Evolutionary conservation across 345 rosid species (phyloP).

Genomic region (Alliaria petiolata): DNA sequence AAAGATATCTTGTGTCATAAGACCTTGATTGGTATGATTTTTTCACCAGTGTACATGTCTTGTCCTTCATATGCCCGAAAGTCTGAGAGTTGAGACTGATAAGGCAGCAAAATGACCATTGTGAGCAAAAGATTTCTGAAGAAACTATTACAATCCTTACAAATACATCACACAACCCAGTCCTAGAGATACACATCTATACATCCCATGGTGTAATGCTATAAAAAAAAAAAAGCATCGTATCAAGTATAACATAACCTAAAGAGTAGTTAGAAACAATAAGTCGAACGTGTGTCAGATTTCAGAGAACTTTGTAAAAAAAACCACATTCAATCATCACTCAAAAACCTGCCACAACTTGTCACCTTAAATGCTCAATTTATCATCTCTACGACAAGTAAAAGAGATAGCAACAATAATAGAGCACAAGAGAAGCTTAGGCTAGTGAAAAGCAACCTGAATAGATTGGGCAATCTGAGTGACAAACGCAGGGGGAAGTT

Average conservation of each 20-base stretch:
- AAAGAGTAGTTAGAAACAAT: background rate
- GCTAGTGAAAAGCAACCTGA: constrained; percentile 46
- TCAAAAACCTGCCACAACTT: background rate
- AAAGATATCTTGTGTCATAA: background rate
- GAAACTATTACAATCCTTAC: background rate
- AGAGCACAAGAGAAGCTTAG: background rate
- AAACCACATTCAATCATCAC: background rate
- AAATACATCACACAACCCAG: constrained; percentile 7
- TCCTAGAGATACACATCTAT: background rate
- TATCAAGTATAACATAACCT: background rate
- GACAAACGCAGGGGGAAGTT: constrained; percentile 76
- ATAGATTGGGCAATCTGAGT: constrained; percentile 88
- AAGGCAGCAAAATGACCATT: constrained; percentile 1
- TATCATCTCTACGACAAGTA: background rate
- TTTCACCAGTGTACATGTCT: constrained; percentile 90
- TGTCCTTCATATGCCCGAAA: constrained; percentile 91
- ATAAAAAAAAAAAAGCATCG: background rate
- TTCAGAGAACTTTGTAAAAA: background rate
- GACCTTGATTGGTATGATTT: constrained; percentile 94
- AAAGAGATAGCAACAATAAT: background rate
- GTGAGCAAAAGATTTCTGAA: background rate
- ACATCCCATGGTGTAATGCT: background rate
- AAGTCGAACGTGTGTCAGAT: background rate
- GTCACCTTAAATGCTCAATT: background rate
- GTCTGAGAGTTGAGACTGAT: constrained; percentile 77